phyloP scores from a whole-genome alignment of 2,329 filamentous ascomycete genomes.

The Epichloe sibirici region DNA sequence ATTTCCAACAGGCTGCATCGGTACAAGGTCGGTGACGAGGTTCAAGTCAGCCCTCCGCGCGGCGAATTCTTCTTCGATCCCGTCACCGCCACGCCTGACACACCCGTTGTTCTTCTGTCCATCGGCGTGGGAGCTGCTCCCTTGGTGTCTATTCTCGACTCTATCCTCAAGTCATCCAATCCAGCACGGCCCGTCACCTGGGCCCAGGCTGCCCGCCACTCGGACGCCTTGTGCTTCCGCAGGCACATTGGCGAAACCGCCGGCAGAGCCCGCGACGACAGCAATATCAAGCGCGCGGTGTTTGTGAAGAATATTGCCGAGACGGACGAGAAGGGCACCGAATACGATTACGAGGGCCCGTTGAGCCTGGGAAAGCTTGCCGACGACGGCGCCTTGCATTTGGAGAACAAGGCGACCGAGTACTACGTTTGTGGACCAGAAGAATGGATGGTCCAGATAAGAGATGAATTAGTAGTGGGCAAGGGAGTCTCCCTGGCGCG shows the following conservation, averaged over 20 bases:
- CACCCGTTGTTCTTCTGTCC: constrained; percentile 52
- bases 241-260: constrained; percentile 30
- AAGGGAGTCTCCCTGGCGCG: constrained; percentile 41
- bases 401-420: constrained; percentile 37
- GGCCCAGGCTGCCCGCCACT: constrained; percentile 47
- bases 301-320: constrained; percentile 40
- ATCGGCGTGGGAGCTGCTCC: constrained; percentile 59
- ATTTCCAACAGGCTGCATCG: constrained; percentile 42
- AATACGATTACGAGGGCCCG: constrained; percentile 46
- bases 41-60: constrained; percentile 42
- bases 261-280: constrained; percentile 13
- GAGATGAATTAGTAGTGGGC: constrained; percentile 33
- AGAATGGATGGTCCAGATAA: constrained; percentile 51
- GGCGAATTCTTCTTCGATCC: constrained; percentile 51
- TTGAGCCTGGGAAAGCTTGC: constrained; percentile 43
- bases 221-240: constrained; percentile 42
- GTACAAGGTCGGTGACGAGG: constrained; percentile 36
- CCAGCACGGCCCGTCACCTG: constrained; percentile 41
- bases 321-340: constrained; percentile 30
- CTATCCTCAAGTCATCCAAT: constrained; percentile 24
- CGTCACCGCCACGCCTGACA: constrained; percentile 25
- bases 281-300: constrained; percentile 23
- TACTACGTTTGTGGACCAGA: constrained; percentile 62
- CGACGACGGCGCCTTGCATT: constrained; percentile 34
- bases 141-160: constrained; percentile 52